Conservation (phyloP, 1,139 yeast genomes). For the Yamadazyma diospyri region DNA sequence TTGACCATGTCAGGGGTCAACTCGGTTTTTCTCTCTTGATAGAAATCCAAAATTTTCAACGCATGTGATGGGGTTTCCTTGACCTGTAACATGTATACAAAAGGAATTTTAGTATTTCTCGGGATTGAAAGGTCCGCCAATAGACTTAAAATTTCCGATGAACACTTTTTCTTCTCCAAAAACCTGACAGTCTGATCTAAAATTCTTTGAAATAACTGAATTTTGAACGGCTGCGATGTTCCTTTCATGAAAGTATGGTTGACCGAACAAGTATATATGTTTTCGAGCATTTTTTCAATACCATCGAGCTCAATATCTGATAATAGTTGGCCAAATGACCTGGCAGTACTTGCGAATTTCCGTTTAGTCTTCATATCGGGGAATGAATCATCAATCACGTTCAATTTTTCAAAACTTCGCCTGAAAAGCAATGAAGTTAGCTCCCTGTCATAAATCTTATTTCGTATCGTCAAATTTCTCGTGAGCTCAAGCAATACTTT, state of each 20-base stretch:
- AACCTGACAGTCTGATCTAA: slow-evolving; percentile 8
- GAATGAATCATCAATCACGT: not conserved
- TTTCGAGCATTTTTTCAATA: slow-evolving; percentile 6
- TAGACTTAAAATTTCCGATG: not conserved
- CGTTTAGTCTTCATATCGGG: slow-evolving; percentile 14
- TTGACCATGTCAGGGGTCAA: slow-evolving; percentile 7
- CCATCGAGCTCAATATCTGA: slow-evolving; percentile 20
- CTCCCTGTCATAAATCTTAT: slow-evolving; percentile 14
- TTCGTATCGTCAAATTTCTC: slow-evolving; percentile 18
- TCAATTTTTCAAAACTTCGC: slow-evolving; percentile 9
- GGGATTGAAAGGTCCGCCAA: not conserved
- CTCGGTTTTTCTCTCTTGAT: slow-evolving; percentile 6
- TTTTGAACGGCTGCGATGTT: slow-evolving; percentile 1
- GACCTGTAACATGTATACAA: slow-evolving; percentile 3
- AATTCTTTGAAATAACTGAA: slow-evolving; percentile 6
- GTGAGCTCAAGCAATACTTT: slow-evolving; percentile 21
- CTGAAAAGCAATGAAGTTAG: slow-evolving; percentile 15
- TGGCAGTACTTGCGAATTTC: slow-evolving; percentile 23
- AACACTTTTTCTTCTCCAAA: slow-evolving; percentile 5
- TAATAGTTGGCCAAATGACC: slow-evolving; percentile 30
- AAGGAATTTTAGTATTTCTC: not conserved
- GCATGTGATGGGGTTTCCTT: slow-evolving; percentile 6
- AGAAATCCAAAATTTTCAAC: slow-evolving; percentile 5
- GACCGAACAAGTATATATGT: slow-evolving; percentile 1
- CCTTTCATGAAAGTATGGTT: not conserved